Conservation (phyloP, 129 eudicot genomes). For the Cynara cardunculus region DNA sequence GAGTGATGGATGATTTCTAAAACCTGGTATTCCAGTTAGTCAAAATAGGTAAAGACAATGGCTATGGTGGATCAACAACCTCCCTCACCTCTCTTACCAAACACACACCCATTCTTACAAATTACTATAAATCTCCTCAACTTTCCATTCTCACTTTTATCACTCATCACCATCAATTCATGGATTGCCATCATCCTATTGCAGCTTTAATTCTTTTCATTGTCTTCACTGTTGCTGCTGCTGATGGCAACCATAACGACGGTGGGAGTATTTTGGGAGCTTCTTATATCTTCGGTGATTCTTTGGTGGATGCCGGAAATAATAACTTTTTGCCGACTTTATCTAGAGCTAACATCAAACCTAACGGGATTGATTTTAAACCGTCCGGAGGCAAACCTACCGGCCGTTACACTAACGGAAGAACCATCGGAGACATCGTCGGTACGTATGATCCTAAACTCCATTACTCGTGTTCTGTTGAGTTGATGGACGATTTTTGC, state of each 20-base stretch:
- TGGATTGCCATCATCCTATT: slow-evolving; percentile 10
- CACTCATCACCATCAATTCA: background rate
- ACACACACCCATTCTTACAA: slow-evolving; percentile 7
- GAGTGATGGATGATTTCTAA: background rate
- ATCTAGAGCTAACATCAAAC: slow-evolving; percentile 76
- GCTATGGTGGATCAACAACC: slow-evolving; percentile 36
- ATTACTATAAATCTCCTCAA: slow-evolving; percentile 11
- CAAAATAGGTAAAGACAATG: slow-evolving; percentile 36
- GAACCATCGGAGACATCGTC: slow-evolving; percentile 90
- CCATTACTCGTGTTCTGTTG: background rate
- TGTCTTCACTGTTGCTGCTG: slow-evolving; percentile 9
- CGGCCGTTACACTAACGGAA: slow-evolving; percentile 88
- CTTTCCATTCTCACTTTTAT: slow-evolving; percentile 11
- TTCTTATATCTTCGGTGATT: slow-evolving; percentile 96
- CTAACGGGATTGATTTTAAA: slow-evolving; percentile 89
- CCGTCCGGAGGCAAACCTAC: slow-evolving; percentile 81
- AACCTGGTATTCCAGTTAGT: slow-evolving; percentile 29
- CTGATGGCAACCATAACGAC: slow-evolving; percentile 32
- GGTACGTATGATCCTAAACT: slow-evolving; percentile 42
- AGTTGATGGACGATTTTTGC: background rate
- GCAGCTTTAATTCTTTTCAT: slow-evolving; percentile 22
- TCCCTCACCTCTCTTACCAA: slow-evolving; percentile 30
- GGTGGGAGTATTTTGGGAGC: slow-evolving; percentile 49
- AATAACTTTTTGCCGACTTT: slow-evolving; percentile 76
- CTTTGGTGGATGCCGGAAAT: slow-evolving; percentile 93